phyloP scores from a whole-genome alignment of 2,329 filamentous ascomycete genomes.

The Neofusicoccum sp. region DNA sequence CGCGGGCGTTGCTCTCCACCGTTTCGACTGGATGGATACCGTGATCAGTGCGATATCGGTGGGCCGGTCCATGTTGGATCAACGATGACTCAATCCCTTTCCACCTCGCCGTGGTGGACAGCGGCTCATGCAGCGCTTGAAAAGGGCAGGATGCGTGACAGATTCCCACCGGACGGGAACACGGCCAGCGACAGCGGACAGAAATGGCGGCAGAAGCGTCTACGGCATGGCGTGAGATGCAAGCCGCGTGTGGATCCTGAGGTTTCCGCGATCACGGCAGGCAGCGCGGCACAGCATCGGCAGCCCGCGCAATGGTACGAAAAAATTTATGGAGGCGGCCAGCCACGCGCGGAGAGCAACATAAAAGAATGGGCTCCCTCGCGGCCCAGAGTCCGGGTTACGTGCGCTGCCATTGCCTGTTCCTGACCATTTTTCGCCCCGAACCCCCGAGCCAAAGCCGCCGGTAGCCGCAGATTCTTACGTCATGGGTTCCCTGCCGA shows the following conservation, averaged over 20 bases:
- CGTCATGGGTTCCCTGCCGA: constrained; percentile 16
- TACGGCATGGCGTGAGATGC: constrained; percentile 2
- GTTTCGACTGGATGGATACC: not conserved
- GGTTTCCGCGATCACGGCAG: constrained; percentile 3
- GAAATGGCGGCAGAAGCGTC: too few relatives aligned
- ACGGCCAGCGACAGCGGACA: too few relatives aligned
- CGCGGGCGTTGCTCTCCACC: not conserved
- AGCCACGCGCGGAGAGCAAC: not conserved
- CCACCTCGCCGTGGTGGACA: not conserved
- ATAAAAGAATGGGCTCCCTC: constrained; percentile 8
- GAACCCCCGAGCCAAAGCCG: constrained; percentile 4
- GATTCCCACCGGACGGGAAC: not conserved
- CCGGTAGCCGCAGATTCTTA: not conserved
- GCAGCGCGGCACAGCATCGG: constrained; percentile 8
- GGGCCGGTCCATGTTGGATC: not conserved
- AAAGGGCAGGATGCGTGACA: not conserved
- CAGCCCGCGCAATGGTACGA: not conserved
- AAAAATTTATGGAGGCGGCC: constrained; percentile 4
- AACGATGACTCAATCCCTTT: not conserved
- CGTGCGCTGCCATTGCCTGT: not conserved
- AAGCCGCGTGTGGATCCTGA: constrained; percentile 9
- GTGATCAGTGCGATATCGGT: constrained; percentile 7
- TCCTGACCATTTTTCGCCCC: not conserved
- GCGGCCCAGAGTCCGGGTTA: not conserved
- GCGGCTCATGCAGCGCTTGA: too few relatives aligned